A percentile compares a stretch with the other conserved stretches of the same genome.
phyloP scores from a whole-genome alignment of 2,329 filamentous ascomycete genomes.

The Fusarium neocosmosporiellum region DNA sequence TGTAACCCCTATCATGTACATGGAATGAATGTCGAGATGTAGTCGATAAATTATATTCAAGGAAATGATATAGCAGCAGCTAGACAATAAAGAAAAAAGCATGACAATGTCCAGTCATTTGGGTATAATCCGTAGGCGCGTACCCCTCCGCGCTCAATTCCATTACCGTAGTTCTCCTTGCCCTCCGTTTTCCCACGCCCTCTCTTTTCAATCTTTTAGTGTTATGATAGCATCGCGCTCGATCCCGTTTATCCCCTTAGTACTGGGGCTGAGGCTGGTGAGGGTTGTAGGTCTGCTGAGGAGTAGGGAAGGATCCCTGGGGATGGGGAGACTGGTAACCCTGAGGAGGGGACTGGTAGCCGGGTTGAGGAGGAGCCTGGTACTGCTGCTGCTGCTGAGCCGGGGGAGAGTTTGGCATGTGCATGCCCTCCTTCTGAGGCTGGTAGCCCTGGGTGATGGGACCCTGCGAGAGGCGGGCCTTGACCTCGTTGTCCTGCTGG shows the following conservation, averaged over 20 bases:
- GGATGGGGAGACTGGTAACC: conserved; percentile 36
- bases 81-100: neutral
- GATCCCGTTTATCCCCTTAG: conserved; percentile 8
- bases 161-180: neutral
- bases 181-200: neutral
- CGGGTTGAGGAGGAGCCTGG: conserved; percentile 20
- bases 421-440: conserved; percentile 52
- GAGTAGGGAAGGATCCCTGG: conserved; percentile 37
- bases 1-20: neutral
- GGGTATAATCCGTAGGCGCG: conserved; percentile 40
- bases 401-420: conserved; percentile 44
- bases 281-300: conserved; percentile 40
- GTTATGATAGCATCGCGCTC: conserved; percentile 5
- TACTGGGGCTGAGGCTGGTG: conserved; percentile 41
- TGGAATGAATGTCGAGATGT: neutral
- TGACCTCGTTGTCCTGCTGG: conserved; percentile 69
- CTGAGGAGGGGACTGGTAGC: conserved; percentile 31
- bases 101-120: conserved; percentile 33
- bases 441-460: conserved; percentile 52
- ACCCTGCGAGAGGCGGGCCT: conserved; percentile 40
- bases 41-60: conserved; percentile 2
- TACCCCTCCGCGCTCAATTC: conserved; percentile 24
- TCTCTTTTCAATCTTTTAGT: conserved; percentile 3
- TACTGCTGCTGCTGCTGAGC: conserved; percentile 27
- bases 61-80: neutral